Percentiles rank a stretch among this genome's conserved stretches.
These are phyloP conservation scores for Pseudocercospora crystallina DNA, from an alignment of 2,329 filamentous ascomycete species.

Conservation along the genomic window DNA sequence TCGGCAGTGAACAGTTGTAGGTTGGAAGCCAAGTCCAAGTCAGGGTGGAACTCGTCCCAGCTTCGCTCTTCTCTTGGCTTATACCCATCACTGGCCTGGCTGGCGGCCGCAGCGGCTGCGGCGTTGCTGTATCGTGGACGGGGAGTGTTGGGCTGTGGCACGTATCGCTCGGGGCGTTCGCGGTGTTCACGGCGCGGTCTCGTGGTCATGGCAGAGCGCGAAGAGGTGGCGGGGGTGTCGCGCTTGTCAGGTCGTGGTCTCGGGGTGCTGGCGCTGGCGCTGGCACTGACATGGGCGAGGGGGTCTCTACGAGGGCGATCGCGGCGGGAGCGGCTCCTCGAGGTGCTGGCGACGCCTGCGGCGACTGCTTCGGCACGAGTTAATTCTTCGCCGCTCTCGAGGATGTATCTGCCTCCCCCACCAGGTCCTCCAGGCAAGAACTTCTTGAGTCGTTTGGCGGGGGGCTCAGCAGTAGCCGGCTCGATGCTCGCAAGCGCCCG, in stretches of 20 bases:
- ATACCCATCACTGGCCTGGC: constrained; percentile 91
- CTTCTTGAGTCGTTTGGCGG: constrained; percentile 44
- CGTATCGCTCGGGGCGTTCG: constrained; percentile 30
- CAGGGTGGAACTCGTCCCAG: constrained; percentile 97
- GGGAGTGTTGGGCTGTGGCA: constrained; percentile 45
- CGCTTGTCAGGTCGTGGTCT: not conserved
- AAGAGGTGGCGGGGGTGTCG: constrained; percentile 13
- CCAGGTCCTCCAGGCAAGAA: constrained; percentile 87
- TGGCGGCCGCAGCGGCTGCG: constrained; percentile 83
- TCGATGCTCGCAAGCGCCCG: constrained; percentile 30
- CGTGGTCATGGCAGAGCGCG: constrained; percentile 29
- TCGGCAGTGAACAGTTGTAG: constrained; percentile 79
- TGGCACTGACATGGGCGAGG: not conserved
- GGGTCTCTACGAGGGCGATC: constrained; percentile 3
- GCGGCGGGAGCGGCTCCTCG: constrained; percentile 3
- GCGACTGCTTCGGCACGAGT: constrained; percentile 44
- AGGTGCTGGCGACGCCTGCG: constrained; percentile 26
- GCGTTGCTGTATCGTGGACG: constrained; percentile 77
- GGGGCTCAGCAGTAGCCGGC: constrained; percentile 41
- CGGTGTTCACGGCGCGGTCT: constrained; percentile 30
- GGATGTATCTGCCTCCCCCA: constrained; percentile 80
- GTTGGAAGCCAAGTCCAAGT: constrained; percentile 81
- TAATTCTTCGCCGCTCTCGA: constrained; percentile 65
- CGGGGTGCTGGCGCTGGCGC: too few species aligned
- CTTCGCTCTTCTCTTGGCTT: constrained; percentile 95